phyloP scores from a whole-genome alignment of 2,329 filamentous ascomycete genomes.

The Cercospora sp. region DNA sequence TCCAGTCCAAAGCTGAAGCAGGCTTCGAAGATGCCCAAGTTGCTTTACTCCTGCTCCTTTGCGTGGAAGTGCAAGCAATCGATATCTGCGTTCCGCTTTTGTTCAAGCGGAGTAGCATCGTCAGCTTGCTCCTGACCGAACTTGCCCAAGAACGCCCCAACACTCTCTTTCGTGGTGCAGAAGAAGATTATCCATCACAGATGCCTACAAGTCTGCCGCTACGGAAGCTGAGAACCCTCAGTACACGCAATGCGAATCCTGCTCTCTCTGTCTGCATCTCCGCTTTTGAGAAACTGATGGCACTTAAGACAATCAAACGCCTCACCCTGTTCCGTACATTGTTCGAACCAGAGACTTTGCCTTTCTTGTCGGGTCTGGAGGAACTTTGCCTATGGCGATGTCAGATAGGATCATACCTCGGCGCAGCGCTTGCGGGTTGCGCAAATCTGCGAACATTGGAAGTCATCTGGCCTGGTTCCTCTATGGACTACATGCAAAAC shows the following conservation, averaged over 20 bases:
- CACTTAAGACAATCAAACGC: neutral
- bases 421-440: neutral
- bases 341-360: too few species aligned
- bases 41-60: neutral
- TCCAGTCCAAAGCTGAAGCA: neutral
- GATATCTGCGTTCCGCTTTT: neutral
- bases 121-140: neutral
- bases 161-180: neutral
- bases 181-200: neutral
- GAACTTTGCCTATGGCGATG: neutral
- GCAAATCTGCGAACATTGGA: neutral
- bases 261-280: neutral
- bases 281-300: neutral
- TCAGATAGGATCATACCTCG: fast-evolving
- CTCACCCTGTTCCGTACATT: neutral
- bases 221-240: neutral
- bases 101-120: neutral
- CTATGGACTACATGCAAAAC: neutral
- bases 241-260: neutral
- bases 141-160: neutral
- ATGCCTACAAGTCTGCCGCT: neutral
- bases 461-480: neutral
- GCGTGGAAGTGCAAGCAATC: neutral
- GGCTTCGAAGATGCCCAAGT: neutral
- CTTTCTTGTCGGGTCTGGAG: neutral